Percentiles rank a stretch among this genome's conserved stretches.
Conservation (phyloP, 2,329 filamentous ascomycete genomes). For the Bipolaris gigantea region DNA sequence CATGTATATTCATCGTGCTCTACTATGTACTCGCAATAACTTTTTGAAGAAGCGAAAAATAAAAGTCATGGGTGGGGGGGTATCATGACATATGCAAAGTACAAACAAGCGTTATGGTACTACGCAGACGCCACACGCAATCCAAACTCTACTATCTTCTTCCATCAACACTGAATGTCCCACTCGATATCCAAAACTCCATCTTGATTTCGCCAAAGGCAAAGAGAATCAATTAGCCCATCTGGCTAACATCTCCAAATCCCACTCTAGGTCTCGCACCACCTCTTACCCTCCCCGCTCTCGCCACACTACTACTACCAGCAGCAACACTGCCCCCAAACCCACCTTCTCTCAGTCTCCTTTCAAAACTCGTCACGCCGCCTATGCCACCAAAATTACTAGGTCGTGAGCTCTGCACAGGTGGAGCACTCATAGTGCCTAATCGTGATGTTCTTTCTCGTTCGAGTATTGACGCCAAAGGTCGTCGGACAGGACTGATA, state of each 20-base stretch:
- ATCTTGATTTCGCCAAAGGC: no score
- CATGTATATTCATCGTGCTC: background rate
- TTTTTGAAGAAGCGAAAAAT: background rate
- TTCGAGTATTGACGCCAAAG: slow-evolving; percentile 1
- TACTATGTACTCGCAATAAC: background rate
- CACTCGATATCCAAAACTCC: background rate
- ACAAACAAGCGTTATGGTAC: background rate
- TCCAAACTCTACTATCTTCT: background rate
- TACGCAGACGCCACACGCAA: background rate
- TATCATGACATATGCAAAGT: background rate
- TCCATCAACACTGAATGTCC: background rate
- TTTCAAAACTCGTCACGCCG: slow-evolving; percentile 39
- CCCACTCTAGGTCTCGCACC: background rate
- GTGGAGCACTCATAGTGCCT: slow-evolving; percentile 37
- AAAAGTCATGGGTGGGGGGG: background rate
- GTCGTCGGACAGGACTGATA: slow-evolving; percentile 6
- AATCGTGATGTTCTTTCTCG: slow-evolving; percentile 11
- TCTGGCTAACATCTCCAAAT: slow-evolving; percentile 12
- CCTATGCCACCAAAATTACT: slow-evolving; percentile 5
- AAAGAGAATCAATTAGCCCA: background rate
- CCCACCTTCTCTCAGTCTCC: slow-evolving; percentile 36
- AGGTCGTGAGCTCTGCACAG: slow-evolving; percentile 12
- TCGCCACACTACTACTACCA: background rate
- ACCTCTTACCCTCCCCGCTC: background rate
- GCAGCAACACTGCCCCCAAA: slow-evolving; percentile 24